A percentile compares a stretch with the other conserved stretches of the same genome.
Conservation (phyloP, 1,284 basidiomycete genomes). For the Macrocystidia cucumis region DNA sequence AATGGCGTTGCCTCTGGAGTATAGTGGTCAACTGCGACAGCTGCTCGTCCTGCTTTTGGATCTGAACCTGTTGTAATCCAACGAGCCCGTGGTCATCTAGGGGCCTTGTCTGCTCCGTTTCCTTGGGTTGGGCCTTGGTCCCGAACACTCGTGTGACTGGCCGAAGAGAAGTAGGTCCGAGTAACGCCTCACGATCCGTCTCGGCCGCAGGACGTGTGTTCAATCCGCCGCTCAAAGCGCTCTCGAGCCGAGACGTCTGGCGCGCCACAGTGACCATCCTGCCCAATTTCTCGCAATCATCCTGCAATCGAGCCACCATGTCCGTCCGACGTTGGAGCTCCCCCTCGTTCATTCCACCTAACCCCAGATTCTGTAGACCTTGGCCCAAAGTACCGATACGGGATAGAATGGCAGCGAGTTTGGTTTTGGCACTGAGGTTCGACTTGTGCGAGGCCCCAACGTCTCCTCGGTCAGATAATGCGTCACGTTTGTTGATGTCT, state of each 20-base stretch:
- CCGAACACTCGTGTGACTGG: conserved; percentile 82
- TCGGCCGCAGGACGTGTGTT: conserved; percentile 38
- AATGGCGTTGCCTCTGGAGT: conserved; percentile 77
- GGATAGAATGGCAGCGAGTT: conserved; percentile 67
- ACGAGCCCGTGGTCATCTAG: conserved; percentile 80
- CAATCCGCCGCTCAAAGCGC: conserved; percentile 22
- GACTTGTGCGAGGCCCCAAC: conserved; percentile 68
- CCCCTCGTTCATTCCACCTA: conserved; percentile 72
- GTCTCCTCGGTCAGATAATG: conserved; percentile 71
- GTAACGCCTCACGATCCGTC: conserved; percentile 57
- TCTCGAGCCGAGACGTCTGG: conserved; percentile 35
- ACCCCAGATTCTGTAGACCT: conserved; percentile 58
- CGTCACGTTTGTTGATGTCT: conserved; percentile 81
- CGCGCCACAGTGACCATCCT: conserved; percentile 72
- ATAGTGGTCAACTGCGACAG: conserved; percentile 75
- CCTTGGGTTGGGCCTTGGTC: conserved; percentile 47
- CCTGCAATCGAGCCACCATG: conserved; percentile 75
- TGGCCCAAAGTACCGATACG: conserved; percentile 66
- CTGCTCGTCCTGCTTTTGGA: conserved; percentile 81
- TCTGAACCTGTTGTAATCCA: conserved; percentile 72
- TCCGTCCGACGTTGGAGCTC: conserved; percentile 80
- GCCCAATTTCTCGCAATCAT: conserved; percentile 79
- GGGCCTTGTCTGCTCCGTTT: conserved; percentile 82
- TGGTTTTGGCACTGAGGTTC: conserved; percentile 79
- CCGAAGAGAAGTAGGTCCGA: conserved; percentile 34